Evolutionary conservation across 768 basidiomycete species (phyloP).

Genomic region (Termitomyces sp.): DNA sequence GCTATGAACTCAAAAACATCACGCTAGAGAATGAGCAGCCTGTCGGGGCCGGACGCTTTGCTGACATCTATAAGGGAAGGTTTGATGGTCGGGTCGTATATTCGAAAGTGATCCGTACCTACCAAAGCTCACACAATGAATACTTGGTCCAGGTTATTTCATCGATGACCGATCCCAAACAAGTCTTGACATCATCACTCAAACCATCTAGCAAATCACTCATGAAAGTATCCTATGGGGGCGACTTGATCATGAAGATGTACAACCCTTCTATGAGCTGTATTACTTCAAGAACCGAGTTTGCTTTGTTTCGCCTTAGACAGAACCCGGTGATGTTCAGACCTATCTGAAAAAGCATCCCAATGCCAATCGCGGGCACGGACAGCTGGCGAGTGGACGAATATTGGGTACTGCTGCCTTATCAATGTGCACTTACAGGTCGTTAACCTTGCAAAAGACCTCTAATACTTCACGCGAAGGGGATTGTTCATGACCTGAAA

Average conservation of each 20-base stretch:
- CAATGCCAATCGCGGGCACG: slow-evolving; percentile 14
- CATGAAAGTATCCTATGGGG: slow-evolving; percentile 17
- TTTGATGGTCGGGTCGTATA: neutral
- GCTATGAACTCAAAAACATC: slow-evolving; percentile 2
- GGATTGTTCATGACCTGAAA: neutral
- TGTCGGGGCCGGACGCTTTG: slow-evolving; percentile 5
- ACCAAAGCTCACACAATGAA: neutral
- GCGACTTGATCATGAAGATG: slow-evolving; percentile 21
- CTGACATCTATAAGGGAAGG: slow-evolving; percentile 4
- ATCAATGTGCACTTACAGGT: neutral
- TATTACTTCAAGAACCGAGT: slow-evolving; percentile 16
- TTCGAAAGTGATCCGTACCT: slow-evolving; percentile 3
- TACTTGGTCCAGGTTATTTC: neutral
- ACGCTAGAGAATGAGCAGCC: neutral
- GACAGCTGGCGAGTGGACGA: slow-evolving; percentile 20
- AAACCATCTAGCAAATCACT: slow-evolving; percentile 1
- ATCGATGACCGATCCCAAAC: neutral
- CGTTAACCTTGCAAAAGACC: neutral
- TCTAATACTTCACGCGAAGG: neutral
- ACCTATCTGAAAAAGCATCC: slow-evolving; percentile 21
- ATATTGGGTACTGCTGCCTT: neutral
- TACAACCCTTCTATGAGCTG: slow-evolving; percentile 22
- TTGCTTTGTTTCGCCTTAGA: slow-evolving; percentile 26
- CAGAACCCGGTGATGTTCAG: slow-evolving; percentile 16
- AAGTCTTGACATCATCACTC: neutral